These are phyloP conservation scores for Neostapfia colusana DNA, from an alignment of 176 grass and related monocot species.

Conservation along the genomic window DNA sequence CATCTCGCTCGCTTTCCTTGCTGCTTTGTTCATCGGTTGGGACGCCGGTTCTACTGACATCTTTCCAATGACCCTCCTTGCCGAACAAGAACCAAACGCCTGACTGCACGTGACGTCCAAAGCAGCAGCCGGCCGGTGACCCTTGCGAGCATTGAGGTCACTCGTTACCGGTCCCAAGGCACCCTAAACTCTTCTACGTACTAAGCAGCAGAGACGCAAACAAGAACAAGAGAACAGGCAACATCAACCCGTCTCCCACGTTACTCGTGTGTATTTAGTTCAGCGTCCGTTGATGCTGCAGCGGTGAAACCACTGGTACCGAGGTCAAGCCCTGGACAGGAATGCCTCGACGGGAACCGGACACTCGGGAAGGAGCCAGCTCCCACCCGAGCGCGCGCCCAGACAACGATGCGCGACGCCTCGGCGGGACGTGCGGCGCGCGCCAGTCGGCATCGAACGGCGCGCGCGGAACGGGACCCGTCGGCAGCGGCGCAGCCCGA, in stretches of 20 bases:
- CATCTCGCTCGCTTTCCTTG: too few relatives aligned
- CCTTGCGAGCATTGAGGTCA: conserved; percentile 14
- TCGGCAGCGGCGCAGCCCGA: background rate
- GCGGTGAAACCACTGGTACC: conserved; percentile 1
- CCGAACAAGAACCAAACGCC: conserved; percentile 16
- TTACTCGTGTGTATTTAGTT: conserved; percentile 1
- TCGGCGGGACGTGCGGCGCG: background rate
- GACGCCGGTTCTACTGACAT: background rate
- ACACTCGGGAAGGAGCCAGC: conserved; percentile 34
- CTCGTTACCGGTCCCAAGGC: conserved; percentile 23
- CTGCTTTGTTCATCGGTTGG: too few relatives aligned
- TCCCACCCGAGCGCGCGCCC: background rate
- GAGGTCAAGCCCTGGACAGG: conserved; percentile 47
- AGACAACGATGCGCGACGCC: conserved; percentile 39
- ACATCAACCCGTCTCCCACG: conserved; percentile 14
- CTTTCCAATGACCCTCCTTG: background rate
- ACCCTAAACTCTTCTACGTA: background rate
- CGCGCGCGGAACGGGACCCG: background rate
- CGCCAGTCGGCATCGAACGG: too few relatives aligned
- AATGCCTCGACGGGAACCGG: conserved; percentile 55
- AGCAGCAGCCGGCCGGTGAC: conserved; percentile 15
- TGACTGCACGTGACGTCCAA: conserved; percentile 38
- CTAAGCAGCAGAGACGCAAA: background rate
- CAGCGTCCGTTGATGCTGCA: background rate
- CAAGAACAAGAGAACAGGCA: conserved; percentile 34